Conservation (phyloP, 139 green algal genomes). For the Microglena sp. region DNA sequence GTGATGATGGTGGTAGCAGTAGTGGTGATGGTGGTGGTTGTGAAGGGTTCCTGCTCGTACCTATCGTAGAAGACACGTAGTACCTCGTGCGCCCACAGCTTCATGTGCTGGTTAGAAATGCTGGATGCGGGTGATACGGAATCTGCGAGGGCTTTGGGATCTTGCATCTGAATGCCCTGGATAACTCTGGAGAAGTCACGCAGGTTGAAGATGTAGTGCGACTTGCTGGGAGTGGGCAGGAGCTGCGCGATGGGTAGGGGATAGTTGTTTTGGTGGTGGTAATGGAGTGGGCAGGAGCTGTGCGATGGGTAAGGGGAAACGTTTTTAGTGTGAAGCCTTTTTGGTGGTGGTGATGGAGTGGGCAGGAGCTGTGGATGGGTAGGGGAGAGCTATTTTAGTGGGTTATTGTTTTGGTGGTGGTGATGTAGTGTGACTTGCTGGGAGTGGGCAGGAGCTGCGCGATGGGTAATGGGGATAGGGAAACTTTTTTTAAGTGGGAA, state of each 20-base stretch:
- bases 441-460: conserved; percentile 21
- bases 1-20: no score
- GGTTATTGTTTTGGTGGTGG: no score
- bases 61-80: no score
- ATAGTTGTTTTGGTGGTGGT: no score
- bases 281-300: conserved; percentile 27
- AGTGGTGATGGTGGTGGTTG: no score
- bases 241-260: conserved; percentile 29
- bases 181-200: conserved; percentile 34
- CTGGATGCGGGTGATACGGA: background rate
- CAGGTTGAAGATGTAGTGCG: conserved; percentile 59
- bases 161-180: conserved; percentile 22
- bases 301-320: no score
- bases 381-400: no score
- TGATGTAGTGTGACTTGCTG: conserved; percentile 41
- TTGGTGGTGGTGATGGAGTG: no score
- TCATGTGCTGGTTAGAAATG: conserved; percentile 1
- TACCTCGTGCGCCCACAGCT: background rate
- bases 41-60: no score
- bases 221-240: conserved; percentile 9
- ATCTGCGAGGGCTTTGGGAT: no score
- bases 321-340: conserved; percentile 23
- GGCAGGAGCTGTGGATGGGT: conserved; percentile 29
- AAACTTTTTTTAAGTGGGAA: no score
- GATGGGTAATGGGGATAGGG: no score